These are phyloP conservation scores for Neurospora sp. DNA, from an alignment of 495 filamentous ascomycete genomes.

Conservation along the genomic window DNA sequence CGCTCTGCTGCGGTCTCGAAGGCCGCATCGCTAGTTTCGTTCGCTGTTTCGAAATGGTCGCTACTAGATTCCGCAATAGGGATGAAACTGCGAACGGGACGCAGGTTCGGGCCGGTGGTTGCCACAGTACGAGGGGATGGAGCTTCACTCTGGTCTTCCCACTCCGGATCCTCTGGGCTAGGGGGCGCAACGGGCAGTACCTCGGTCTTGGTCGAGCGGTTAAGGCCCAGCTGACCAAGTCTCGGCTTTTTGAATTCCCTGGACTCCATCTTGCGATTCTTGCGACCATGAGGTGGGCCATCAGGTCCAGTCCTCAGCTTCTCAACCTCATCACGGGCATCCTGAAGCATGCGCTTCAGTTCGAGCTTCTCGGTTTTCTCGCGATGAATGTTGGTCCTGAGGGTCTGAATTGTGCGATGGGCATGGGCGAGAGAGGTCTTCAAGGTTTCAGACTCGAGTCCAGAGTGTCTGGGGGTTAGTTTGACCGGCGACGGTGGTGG, in stretches of 20 bases:
- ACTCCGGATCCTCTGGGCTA: conserved; percentile 56
- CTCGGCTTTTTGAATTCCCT: conserved; percentile 70
- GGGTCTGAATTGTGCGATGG: conserved; percentile 88
- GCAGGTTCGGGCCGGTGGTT: conserved; percentile 1
- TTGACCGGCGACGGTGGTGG: conserved; percentile 86
- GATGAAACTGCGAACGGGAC: conserved; percentile 17
- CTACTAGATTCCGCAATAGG: conserved; percentile 15
- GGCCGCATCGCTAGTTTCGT: conserved; percentile 72
- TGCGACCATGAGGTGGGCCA: conserved; percentile 52
- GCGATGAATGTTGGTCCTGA: conserved; percentile 87
- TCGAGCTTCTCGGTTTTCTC: conserved; percentile 98
- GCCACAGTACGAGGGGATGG: conserved; percentile 18
- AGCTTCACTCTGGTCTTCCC: conserved; percentile 62
- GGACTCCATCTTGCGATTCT: conserved; percentile 58
- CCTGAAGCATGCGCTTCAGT: conserved; percentile 88
- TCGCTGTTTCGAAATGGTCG: conserved; percentile 77
- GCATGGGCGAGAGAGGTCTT: conserved; percentile 90
- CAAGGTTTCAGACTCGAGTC: conserved; percentile 85
- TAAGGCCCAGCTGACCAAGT: conserved; percentile 64
- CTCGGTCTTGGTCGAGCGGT: conserved; percentile 66
- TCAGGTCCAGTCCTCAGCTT: conserved; percentile 51
- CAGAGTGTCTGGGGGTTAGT: conserved; percentile 76
- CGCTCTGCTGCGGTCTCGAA: conserved; percentile 82
- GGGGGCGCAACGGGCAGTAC: conserved; percentile 38
- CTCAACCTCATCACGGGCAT: conserved; percentile 89